Evolutionary conservation across 208 protist genomes (phyloP).

Genomic region (Leishmania gerbilli): DNA sequence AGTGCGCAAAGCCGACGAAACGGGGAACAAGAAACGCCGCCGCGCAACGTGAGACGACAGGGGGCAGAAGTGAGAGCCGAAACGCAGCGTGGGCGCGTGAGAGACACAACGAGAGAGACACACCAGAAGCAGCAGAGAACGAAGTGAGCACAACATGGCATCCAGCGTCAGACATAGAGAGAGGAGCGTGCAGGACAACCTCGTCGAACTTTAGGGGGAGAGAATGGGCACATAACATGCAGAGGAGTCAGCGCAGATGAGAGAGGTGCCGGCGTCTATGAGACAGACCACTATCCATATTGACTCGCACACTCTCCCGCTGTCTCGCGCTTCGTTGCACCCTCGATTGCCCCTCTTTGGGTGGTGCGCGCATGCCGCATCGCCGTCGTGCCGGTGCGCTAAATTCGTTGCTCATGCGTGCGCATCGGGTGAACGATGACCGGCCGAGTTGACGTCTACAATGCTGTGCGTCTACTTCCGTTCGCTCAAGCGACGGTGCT

Average conservation of each 20-base stretch:
- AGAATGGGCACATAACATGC: background rate
- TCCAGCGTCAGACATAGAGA: background rate
- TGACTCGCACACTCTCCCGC: background rate
- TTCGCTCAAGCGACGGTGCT: background rate
- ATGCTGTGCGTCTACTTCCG: background rate
- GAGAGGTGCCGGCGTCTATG: background rate
- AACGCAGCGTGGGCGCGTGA: background rate
- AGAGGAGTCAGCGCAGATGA: background rate
- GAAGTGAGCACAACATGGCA: background rate
- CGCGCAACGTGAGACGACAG: background rate
- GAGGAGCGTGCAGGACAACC: background rate
- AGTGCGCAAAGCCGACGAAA: background rate
- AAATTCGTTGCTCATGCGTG: background rate
- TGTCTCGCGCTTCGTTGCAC: background rate
- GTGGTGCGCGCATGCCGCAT: background rate
- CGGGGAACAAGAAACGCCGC: background rate
- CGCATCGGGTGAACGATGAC: background rate
- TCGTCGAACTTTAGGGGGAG: background rate
- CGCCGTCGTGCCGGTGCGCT: background rate
- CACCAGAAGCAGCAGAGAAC: background rate
- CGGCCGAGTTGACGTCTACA: background rate
- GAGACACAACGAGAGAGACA: background rate
- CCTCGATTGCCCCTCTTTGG: background rate
- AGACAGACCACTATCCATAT: background rate
- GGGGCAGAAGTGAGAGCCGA: background rate